Evolutionary conservation across 352 stramenopile species (phyloP).

Genomic region (Globisporangium spinosum): DNA sequence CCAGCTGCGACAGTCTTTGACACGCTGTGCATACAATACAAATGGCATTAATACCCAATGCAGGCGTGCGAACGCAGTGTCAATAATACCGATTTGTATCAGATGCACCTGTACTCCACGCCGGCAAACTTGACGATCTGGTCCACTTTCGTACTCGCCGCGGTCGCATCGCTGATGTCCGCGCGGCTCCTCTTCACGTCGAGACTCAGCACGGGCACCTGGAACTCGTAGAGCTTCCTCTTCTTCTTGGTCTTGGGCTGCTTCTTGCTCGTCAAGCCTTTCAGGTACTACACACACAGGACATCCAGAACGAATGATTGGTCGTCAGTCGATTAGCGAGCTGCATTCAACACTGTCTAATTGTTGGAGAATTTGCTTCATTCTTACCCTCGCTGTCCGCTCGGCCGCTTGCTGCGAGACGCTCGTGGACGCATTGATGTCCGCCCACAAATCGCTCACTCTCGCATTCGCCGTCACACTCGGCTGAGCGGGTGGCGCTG

Average conservation of each 20-base stretch:
- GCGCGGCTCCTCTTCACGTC: conserved; percentile 50
- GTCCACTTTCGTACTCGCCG: conserved; percentile 34
- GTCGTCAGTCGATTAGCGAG: background rate
- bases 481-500: background rate
- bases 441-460: conserved; percentile 54
- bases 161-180: conserved; percentile 31
- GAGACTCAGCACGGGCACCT: conserved; percentile 64
- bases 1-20: conserved; percentile 15
- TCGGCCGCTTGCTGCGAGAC: conserved; percentile 48
- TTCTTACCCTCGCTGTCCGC: conserved; percentile 45
- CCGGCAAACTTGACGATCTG: conserved; percentile 85
- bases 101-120: conserved; percentile 64
- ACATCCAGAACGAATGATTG: background rate
- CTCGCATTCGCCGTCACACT: conserved; percentile 31
- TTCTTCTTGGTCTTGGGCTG: conserved; percentile 48
- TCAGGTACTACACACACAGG: conserved; percentile 34
- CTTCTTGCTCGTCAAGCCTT: conserved; percentile 48
- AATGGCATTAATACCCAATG: background rate
- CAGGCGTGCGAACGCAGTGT: no score
- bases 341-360: background rate
- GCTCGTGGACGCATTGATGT: conserved; percentile 55
- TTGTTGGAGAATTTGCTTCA: background rate
- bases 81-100: no score
- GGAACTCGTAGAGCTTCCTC: conserved; percentile 66
- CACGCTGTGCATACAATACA: conserved; percentile 19